phyloP scores from a whole-genome alignment of 345 rosid genomes.

The Aegle marmelos region DNA sequence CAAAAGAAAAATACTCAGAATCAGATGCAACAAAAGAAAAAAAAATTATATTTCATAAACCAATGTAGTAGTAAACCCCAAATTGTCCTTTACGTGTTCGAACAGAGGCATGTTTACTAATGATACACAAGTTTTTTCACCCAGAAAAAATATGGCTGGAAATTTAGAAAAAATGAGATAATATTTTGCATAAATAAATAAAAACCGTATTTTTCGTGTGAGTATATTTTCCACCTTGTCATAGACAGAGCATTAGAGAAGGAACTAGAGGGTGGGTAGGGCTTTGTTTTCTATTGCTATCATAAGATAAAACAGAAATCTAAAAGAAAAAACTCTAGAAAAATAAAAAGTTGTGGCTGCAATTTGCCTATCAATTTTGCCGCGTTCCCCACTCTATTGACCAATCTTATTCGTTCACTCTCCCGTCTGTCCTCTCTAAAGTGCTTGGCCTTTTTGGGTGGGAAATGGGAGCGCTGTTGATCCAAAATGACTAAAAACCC shows the following conservation, averaged over 20 bases:
- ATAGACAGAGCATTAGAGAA: conserved; percentile 30
- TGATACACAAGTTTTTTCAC: neutral
- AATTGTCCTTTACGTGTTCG: neutral
- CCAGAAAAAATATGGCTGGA: neutral
- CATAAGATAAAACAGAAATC: conserved; percentile 13
- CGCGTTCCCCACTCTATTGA: conserved; percentile 32
- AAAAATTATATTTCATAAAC: neutral
- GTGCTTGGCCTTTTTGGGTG: conserved; percentile 7
- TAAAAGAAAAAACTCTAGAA: conserved; percentile 16
- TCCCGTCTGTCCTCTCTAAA: conserved; percentile 7
- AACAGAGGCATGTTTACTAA: neutral
- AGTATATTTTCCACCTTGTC: conserved; percentile 31
- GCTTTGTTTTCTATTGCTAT: conserved; percentile 25
- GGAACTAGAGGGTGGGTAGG: conserved; percentile 36
- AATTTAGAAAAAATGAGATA: neutral
- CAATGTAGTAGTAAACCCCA: neutral
- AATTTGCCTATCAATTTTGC: conserved; percentile 40
- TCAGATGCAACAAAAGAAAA: neutral
- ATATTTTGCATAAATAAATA: neutral
- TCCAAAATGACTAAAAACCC: neutral
- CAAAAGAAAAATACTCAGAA: neutral
- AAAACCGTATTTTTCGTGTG: neutral
- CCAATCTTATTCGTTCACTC: conserved; percentile 30
- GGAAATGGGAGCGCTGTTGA: neutral
- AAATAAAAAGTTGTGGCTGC: conserved; percentile 56